phyloP scores from a whole-genome alignment of 139 green algal genomes.

The Choricystis sp. region DNA sequence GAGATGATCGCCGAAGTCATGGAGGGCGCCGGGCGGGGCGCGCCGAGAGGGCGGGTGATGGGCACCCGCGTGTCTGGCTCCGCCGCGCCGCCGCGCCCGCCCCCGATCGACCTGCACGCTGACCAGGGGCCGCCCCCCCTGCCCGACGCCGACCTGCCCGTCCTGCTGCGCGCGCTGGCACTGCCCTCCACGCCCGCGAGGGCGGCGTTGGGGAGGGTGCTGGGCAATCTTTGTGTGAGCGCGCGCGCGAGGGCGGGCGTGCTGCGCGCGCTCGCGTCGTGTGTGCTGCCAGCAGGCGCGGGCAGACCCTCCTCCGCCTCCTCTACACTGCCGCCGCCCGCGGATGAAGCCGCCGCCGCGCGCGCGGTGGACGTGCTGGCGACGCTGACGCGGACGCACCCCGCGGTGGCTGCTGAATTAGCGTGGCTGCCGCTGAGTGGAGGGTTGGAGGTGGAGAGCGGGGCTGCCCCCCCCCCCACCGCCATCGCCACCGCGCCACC shows the following conservation, averaged over 20 bases:
- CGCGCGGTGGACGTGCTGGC: not conserved
- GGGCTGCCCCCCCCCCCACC: too few relatives aligned
- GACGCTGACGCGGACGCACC: not conserved
- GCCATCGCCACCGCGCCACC: not conserved
- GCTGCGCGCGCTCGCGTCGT: too few relatives aligned
- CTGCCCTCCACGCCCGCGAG: not conserved
- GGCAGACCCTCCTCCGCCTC: not conserved
- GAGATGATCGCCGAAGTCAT: too few relatives aligned
- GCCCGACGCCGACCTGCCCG: not conserved
- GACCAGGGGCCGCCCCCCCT: not conserved
- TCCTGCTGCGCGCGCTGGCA: not conserved
- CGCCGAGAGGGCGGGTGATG: not conserved
- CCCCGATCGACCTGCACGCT: too few relatives aligned
- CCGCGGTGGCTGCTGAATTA: not conserved
- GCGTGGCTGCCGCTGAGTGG: not conserved
- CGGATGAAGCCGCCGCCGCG: too few relatives aligned
- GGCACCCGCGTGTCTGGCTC: not conserved
- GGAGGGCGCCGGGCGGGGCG: too few relatives aligned
- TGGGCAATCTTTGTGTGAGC: not conserved
- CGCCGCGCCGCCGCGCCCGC: not conserved
- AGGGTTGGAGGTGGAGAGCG: not conserved
- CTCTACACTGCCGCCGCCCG: not conserved
- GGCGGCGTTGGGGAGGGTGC: not conserved
- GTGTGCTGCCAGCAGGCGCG: too few relatives aligned
- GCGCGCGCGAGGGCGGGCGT: too few relatives aligned